A percentile compares a stretch with the other conserved stretches of the same genome.
Evolutionary conservation across 129 eudicot species (phyloP).

Genomic region (Chrysanthemum seticuspe): DNA sequence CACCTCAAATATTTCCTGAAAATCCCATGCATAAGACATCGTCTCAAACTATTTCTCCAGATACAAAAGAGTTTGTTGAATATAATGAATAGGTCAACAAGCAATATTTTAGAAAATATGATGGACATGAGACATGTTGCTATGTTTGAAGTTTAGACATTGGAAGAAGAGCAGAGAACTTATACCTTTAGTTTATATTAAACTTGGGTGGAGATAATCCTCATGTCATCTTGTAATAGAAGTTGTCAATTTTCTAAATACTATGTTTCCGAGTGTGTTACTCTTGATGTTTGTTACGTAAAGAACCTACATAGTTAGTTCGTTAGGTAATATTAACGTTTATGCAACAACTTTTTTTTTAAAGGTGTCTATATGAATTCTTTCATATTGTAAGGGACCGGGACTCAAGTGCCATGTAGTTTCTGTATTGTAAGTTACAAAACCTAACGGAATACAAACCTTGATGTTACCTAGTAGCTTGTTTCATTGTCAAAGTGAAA

Average conservation of each 20-base stretch:
- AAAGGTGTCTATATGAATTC: too few species aligned
- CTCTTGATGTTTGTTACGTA: neutral
- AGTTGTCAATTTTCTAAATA: neutral
- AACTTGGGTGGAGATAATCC: neutral
- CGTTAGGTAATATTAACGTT: neutral
- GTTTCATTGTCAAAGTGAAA: too few species aligned
- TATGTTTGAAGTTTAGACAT: neutral
- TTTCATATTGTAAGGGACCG: too few species aligned
- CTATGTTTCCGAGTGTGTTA: neutral
- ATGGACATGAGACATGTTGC: neutral
- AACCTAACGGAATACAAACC: too few species aligned
- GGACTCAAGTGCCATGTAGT: too few species aligned
- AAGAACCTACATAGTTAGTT: too few species aligned
- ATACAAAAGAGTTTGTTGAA: neutral
- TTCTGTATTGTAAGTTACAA: too few species aligned
- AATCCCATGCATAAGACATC: neutral
- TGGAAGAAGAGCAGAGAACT: neutral
- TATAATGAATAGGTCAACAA: constrained; percentile 4
- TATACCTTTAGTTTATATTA: neutral
- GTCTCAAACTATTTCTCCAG: neutral
- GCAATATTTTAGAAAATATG: neutral
- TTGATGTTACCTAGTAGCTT: too few species aligned
- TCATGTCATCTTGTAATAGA: neutral
- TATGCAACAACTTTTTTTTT: too few species aligned
- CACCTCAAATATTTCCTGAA: neutral